Percentiles rank a stretch among this genome's conserved stretches.
Evolutionary conservation across 441 rosid species (phyloP).

Genomic region (Populus tomentosa): DNA sequence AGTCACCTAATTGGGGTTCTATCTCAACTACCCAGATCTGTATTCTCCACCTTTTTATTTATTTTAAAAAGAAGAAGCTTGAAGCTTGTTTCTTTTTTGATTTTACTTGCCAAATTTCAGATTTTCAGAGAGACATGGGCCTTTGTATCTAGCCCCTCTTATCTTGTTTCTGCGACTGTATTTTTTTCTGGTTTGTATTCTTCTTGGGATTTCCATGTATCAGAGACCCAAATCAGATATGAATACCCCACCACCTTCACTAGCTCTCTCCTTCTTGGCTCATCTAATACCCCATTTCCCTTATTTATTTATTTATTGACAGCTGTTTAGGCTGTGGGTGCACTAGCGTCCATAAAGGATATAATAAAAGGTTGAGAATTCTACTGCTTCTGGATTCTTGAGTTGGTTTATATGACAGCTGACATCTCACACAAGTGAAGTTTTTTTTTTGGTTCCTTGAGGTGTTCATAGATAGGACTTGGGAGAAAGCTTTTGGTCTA

Average conservation of each 20-base stretch:
- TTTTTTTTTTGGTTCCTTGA: not conserved
- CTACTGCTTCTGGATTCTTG: not conserved
- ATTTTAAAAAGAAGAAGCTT: not conserved
- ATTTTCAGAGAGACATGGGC: constrained; percentile 31
- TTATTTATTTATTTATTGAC: constrained; percentile 4
- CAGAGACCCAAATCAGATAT: constrained; percentile 30
- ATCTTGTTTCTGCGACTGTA: not conserved
- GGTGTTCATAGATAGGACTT: not conserved
- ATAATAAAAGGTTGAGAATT: not conserved
- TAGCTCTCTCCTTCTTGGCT: not conserved
- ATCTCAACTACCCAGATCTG: constrained; percentile 40
- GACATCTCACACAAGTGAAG: constrained; percentile 12
- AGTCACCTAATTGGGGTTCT: constrained; percentile 13
- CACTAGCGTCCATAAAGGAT: not conserved
- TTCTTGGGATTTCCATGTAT: constrained; percentile 27
- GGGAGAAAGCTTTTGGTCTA: constrained; percentile 2
- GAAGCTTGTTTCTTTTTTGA: not conserved
- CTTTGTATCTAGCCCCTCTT: constrained; percentile 37
- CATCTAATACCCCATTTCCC: not conserved
- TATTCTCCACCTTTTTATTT: not conserved
- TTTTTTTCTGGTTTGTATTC: not conserved
- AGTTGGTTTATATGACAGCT: not conserved
- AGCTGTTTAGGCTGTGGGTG: constrained; percentile 15
- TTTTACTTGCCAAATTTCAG: not conserved
- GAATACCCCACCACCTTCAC: constrained; percentile 10